Evolutionary conservation across 805 yeast species (phyloP), one percentile per base, ranked within the genome.

Genomic region (Blastobotrys mokoenaii): DNA sequence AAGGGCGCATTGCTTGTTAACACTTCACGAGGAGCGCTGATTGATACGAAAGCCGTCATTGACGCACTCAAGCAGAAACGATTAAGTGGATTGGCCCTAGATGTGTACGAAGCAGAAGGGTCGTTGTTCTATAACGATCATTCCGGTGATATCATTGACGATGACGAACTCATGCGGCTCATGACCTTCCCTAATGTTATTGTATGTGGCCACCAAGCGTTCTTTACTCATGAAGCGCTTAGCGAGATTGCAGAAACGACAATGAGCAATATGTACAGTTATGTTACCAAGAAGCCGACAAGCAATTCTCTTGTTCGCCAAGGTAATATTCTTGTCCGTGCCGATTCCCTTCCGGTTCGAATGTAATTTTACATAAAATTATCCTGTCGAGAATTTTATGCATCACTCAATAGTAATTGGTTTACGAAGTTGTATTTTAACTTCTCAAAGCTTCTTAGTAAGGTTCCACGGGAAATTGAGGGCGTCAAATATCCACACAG

Each of bases 21-120:
- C 44, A 40, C 46, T n/a, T 47, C 51, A 3, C 39, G 51, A 16
- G 51, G 51, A 9, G 51, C 46, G 6, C 30, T 47, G 20, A 42
- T 47, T 14, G 51, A 47, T 32, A 43, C 44, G 20, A 16, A 17
- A 12, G 51, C 51, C 7, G 33, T 45, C 32, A 38, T 42, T 29
- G n/a, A 33, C 11, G 48, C 48, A 10, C 40, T 47, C 25, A 41
- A 41, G 38, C 46, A 51, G 14, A 72, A 73, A 14, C 66, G 71
- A 53, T 54, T 74, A 17, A 74, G 76, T 2, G 64, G 71, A 9
- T 69, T 68, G 45, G 79, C 74, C 14, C 55, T 73, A 14, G 79
- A 74, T 51, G 79, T 74, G 12, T 74, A 72, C 54, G 78, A 73
- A 53, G 50, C 56, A 41, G 79, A 74, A 59, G 32, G 44, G 16